phyloP scores from a whole-genome alignment of 306 rosid species.

The Gleditsia sinensis region DNA sequence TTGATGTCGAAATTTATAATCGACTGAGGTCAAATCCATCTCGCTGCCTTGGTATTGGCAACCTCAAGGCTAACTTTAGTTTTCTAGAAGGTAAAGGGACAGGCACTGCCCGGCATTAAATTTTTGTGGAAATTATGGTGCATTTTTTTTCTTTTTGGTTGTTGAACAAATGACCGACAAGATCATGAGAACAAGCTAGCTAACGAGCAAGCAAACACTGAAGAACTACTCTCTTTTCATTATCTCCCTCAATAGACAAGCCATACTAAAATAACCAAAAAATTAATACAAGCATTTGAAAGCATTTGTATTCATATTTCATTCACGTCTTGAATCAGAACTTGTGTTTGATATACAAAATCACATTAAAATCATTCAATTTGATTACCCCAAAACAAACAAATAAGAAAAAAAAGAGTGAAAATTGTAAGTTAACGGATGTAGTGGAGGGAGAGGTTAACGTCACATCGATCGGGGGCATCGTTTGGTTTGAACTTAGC shows the following conservation, averaged over 20 bases:
- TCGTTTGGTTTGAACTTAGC: conserved; percentile 28
- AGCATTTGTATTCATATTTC: neutral
- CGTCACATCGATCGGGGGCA: conserved; percentile 31
- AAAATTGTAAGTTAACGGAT: conserved; percentile 8
- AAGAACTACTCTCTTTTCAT: neutral
- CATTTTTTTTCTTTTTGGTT: conserved; percentile 47
- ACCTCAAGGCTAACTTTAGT: neutral
- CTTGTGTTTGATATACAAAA: too few species aligned
- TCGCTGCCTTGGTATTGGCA: too few species aligned
- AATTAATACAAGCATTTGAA: neutral
- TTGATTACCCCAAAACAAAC: neutral
- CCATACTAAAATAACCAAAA: neutral
- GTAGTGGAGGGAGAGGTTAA: conserved; percentile 21
- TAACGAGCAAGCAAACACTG: too few species aligned
- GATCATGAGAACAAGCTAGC: neutral
- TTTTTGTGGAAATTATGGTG: conserved; percentile 30
- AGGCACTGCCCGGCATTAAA: conserved; percentile 33
- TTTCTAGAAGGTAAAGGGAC: conserved; percentile 48
- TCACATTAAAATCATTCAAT: neutral
- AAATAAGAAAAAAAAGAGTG: neutral
- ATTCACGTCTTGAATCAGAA: neutral
- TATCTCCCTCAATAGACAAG: neutral
- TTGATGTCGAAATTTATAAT: conserved; percentile 26
- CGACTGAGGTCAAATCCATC: conserved; percentile 33
- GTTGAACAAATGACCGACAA: conserved; percentile 68